Percentiles rank a stretch among this genome's conserved stretches.
Evolutionary conservation across 805 yeast genomes (phyloP).

Genomic region (Candida montana): DNA sequence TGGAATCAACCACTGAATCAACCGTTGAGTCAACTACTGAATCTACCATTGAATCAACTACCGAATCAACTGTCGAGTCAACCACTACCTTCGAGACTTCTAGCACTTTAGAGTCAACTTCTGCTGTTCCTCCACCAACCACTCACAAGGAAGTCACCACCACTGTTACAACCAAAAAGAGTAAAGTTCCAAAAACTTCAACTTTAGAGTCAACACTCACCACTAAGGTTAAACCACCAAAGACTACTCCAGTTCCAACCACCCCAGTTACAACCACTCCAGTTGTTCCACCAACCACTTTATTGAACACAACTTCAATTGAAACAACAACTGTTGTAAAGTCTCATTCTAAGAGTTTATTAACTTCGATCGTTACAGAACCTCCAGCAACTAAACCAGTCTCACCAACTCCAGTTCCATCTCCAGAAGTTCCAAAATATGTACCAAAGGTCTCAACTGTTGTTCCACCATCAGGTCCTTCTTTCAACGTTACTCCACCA

Average conservation of each 20-base stretch:
- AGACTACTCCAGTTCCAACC: neutral
- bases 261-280: neutral
- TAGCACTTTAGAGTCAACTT: too few species aligned
- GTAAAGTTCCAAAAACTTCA: too few species aligned
- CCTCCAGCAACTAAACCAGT: slow-evolving; percentile 1
- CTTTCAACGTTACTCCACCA: slow-evolving; percentile 4
- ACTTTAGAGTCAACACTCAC: neutral
- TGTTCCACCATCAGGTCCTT: neutral
- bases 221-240: neutral
- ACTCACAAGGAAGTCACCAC: neutral
- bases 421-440: neutral
- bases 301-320: too few species aligned
- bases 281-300: neutral
- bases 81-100: neutral
- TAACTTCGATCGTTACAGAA: neutral
- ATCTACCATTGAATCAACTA: neutral
- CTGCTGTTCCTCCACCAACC: neutral
- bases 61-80: neutral
- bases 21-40: neutral
- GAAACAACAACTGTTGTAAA: too few species aligned
- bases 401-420: neutral
- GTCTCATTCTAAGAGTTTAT: neutral
- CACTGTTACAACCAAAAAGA: slow-evolving; percentile 1
- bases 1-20: slow-evolving; percentile 1
- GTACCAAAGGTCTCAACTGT: neutral